Evolutionary conservation across 139 green algal species (phyloP).

Genomic region (Spirogloea muscicola): DNA sequence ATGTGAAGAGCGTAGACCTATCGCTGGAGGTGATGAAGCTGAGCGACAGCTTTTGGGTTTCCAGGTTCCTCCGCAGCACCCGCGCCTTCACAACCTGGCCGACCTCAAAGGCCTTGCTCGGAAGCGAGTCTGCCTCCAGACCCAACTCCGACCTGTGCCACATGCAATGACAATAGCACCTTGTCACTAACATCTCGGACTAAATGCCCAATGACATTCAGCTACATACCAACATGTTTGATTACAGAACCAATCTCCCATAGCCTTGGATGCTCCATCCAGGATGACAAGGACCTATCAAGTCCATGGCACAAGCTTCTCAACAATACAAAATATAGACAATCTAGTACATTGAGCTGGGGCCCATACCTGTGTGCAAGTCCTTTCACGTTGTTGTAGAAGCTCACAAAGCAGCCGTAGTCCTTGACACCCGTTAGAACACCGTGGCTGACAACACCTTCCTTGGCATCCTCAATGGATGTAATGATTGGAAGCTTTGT

Average conservation of each 20-base stretch:
- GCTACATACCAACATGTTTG: too few relatives aligned
- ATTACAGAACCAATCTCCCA: too few relatives aligned
- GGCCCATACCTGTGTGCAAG: conserved; percentile 48
- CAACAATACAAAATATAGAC: too few relatives aligned
- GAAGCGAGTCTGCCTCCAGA: conserved; percentile 58
- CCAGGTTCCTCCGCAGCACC: conserved; percentile 10
- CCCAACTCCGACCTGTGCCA: conserved; percentile 57
- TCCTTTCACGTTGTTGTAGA: conserved; percentile 74
- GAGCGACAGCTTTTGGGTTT: conserved; percentile 8
- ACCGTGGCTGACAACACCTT: conserved; percentile 70
- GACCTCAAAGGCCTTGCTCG: conserved; percentile 55
- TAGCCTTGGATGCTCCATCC: too few relatives aligned
- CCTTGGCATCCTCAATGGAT: conserved; percentile 51
- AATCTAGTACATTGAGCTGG: too few relatives aligned
- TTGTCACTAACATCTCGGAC: too few relatives aligned
- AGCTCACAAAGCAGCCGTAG: conserved; percentile 82
- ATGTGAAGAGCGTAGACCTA: not conserved
- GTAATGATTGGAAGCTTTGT: conserved; percentile 65
- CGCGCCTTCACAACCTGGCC: conserved; percentile 61
- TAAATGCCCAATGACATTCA: too few relatives aligned
- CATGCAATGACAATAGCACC: too few relatives aligned
- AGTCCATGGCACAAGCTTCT: too few relatives aligned
- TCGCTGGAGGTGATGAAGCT: conserved; percentile 21
- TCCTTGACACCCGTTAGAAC: conserved; percentile 73
- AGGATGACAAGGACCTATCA: too few relatives aligned